A percentile compares a stretch with the other conserved stretches of the same genome.
phyloP scores from a whole-genome alignment of 2,329 filamentous ascomycete genomes.

The Aspergillus neoniger region DNA sequence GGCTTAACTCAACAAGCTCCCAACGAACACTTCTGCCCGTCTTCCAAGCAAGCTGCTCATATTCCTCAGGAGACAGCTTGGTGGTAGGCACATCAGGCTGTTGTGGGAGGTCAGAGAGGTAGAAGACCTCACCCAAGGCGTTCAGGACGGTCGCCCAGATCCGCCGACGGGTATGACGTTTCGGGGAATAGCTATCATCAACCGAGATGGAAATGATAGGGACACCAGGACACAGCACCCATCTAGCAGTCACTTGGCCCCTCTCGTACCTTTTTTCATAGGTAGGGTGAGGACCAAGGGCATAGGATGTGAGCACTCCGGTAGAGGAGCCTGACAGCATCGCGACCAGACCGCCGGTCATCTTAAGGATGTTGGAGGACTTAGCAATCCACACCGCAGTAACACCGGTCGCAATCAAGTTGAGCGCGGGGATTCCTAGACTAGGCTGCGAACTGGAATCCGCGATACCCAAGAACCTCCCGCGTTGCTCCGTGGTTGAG shows the following conservation, averaged over 20 bases:
- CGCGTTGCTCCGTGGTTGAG: constrained; percentile 70
- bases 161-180: constrained; percentile 68
- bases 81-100: constrained; percentile 52
- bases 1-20: constrained; percentile 76
- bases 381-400: constrained; percentile 90
- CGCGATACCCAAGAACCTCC: constrained; percentile 69
- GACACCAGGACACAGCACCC: constrained; percentile 88
- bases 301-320: constrained; percentile 80
- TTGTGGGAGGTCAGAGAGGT: constrained; percentile 70
- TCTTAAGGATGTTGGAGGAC: constrained; percentile 67
- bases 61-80: constrained; percentile 52
- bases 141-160: constrained; percentile 95
- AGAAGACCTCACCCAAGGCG: constrained; percentile 88
- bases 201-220: constrained; percentile 82
- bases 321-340: constrained; percentile 82
- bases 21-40: constrained; percentile 77
- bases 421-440: constrained; percentile 75
- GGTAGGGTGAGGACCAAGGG: constrained; percentile 63
- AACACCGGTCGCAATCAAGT: constrained; percentile 68
- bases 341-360: constrained; percentile 76
- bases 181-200: constrained; percentile 77
- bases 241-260: constrained; percentile 82
- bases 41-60: constrained; percentile 72
- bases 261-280: constrained; percentile 65
- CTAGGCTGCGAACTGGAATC: constrained; percentile 63